phyloP scores from a whole-genome alignment of 2,329 filamentous ascomycete species.

The Claviceps spartinae region DNA sequence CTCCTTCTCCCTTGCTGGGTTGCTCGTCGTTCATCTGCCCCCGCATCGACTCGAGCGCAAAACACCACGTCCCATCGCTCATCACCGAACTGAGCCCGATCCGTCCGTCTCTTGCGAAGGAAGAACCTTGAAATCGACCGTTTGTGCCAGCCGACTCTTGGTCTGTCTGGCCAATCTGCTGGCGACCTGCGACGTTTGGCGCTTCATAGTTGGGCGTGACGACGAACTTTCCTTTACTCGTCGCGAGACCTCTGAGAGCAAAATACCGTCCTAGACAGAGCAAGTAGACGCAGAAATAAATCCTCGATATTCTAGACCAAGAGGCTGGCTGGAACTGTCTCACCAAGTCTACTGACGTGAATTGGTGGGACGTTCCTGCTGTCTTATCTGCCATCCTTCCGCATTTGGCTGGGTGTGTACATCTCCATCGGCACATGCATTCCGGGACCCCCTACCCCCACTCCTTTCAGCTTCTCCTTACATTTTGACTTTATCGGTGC shows the following conservation, averaged over 20 bases:
- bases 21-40: not conserved
- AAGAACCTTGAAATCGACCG: too few relatives aligned
- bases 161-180: not conserved
- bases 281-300: not conserved
- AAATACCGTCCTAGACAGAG: not conserved
- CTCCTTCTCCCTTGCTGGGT: not conserved
- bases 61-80: not conserved
- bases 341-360: not conserved
- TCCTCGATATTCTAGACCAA: not conserved
- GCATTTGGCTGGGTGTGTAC: constrained; percentile 2
- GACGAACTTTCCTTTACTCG: not conserved
- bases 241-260: not conserved
- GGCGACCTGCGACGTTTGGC: not conserved
- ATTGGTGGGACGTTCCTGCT: not conserved
- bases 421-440: not conserved
- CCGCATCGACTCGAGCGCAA: not conserved
- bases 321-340: not conserved
- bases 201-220: not conserved
- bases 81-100: not conserved
- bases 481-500: not conserved
- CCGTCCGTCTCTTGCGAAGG: not conserved
- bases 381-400: constrained; percentile 3
- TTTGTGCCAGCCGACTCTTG: too few relatives aligned
- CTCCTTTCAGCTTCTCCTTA: not conserved
- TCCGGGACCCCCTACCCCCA: not conserved